phyloP scores from a whole-genome alignment of 345 rosid genomes.

The Sisymbrium altissimum region DNA sequence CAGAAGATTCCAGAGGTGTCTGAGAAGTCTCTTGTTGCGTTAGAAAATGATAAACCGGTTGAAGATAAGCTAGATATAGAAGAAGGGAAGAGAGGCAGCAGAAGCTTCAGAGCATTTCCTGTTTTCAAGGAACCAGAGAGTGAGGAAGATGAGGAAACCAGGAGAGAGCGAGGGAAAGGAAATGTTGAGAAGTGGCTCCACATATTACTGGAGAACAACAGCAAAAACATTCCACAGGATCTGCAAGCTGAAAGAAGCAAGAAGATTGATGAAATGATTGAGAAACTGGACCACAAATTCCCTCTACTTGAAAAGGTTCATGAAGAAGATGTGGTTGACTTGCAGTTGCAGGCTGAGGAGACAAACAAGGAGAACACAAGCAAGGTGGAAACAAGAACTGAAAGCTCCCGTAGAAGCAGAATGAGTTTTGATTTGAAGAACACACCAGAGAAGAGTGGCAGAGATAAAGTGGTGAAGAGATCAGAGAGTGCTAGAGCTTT shows the following conservation, averaged over 20 bases:
- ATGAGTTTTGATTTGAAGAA: conserved; percentile 40
- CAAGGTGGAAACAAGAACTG: conserved; percentile 27
- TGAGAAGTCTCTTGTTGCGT: conserved; percentile 34
- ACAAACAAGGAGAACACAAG: conserved; percentile 1
- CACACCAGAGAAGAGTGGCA: conserved; percentile 40
- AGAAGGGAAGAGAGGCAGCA: conserved; percentile 38
- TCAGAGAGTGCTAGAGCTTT: conserved; percentile 84
- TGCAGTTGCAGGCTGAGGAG: conserved; percentile 18
- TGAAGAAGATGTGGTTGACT: conserved; percentile 4
- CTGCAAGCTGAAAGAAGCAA: conserved; percentile 35
- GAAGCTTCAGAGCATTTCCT: conserved; percentile 32
- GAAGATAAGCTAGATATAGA: conserved; percentile 39
- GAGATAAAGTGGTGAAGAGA: conserved; percentile 53
- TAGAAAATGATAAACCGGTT: conserved; percentile 44
- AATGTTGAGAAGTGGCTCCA: conserved; percentile 94
- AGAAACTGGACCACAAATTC: conserved; percentile 50
- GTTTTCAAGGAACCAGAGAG: conserved; percentile 39
- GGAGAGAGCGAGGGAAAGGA: conserved; percentile 79
- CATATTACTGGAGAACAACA: conserved; percentile 57
- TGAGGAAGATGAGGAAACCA: conserved; percentile 77
- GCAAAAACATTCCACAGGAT: conserved; percentile 36
- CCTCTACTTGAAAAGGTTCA: conserved; percentile 43
- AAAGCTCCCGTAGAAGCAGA: conserved; percentile 31
- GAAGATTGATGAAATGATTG: conserved; percentile 51
- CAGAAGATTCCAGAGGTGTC: conserved; percentile 31